Percentiles rank a stretch among this genome's conserved stretches.
These are phyloP conservation scores for Curvularia verruculosa DNA, from an alignment of 2,329 filamentous ascomycete genomes.

Conservation along the genomic window DNA sequence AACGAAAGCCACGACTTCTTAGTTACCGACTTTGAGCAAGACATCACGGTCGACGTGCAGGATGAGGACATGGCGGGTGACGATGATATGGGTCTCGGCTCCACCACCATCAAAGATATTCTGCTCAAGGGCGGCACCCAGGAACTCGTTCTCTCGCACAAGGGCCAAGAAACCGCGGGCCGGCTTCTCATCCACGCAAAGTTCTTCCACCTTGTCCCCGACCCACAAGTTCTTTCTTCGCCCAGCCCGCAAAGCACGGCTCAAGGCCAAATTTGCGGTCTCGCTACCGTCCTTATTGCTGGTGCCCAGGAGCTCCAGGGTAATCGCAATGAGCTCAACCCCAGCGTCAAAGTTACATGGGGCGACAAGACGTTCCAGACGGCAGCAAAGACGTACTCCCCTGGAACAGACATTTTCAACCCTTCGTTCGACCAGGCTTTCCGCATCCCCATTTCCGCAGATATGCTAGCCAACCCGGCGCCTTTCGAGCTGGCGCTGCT, in stretches of 20 bases:
- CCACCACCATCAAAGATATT: slow-evolving; percentile 52
- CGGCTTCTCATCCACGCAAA: slow-evolving; percentile 48
- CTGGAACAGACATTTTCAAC: slow-evolving; percentile 57
- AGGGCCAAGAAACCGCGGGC: slow-evolving; percentile 48
- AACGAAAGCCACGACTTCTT: slow-evolving; percentile 59
- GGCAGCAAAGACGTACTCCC: slow-evolving; percentile 51
- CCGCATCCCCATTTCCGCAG: slow-evolving; percentile 50
- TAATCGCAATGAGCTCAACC: slow-evolving; percentile 53
- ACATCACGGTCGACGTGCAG: slow-evolving; percentile 51
- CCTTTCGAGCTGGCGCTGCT: slow-evolving; percentile 37
- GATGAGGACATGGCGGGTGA: slow-evolving; percentile 54
- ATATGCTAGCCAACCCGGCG: slow-evolving; percentile 29
- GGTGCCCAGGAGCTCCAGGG: slow-evolving; percentile 53
- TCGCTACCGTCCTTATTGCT: slow-evolving; percentile 54
- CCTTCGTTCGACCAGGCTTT: slow-evolving; percentile 57
- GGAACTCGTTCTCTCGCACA: slow-evolving; percentile 49
- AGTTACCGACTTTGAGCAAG: slow-evolving; percentile 54
- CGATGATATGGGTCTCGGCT: slow-evolving; percentile 54
- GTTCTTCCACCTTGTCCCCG: slow-evolving; percentile 53
- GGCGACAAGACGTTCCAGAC: slow-evolving; percentile 53
- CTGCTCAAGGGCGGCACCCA: slow-evolving; percentile 52
- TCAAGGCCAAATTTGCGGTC: slow-evolving; percentile 47
- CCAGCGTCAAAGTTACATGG: slow-evolving; percentile 55
- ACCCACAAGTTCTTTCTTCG: slow-evolving; percentile 42
- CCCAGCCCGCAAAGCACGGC: slow-evolving; percentile 28